Percentiles rank a stretch among this genome's conserved stretches.
Evolutionary conservation across 164 flowering plant genomes (phyloP).

Genomic region (Vitis riparia): DNA sequence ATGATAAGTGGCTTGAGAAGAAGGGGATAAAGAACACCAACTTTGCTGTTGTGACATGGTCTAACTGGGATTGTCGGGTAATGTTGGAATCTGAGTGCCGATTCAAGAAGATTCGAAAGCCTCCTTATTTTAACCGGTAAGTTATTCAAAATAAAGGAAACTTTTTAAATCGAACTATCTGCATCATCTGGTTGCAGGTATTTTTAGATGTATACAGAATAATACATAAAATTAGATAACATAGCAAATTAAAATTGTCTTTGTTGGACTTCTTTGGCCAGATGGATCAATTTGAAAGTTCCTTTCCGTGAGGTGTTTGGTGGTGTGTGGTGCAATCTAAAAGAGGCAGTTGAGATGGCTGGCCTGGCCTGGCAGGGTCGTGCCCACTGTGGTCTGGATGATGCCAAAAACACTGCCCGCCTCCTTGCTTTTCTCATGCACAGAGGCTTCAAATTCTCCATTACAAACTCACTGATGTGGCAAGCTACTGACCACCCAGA

Average conservation of each 20-base stretch:
- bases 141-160: not conserved
- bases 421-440: slow-evolving; percentile 72
- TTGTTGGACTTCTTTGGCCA: slow-evolving; percentile 18
- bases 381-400: slow-evolving; percentile 96
- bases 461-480: slow-evolving; percentile 75
- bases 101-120: slow-evolving; percentile 82
- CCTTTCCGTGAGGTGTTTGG: slow-evolving; percentile 90
- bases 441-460: slow-evolving; percentile 71
- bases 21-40: slow-evolving; percentile 81
- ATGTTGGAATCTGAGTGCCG: slow-evolving; percentile 98
- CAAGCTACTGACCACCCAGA: slow-evolving; percentile 41
- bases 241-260: not conserved
- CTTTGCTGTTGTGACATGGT: slow-evolving; percentile 97
- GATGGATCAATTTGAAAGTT: slow-evolving; percentile 95
- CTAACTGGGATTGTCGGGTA: slow-evolving; percentile 94
- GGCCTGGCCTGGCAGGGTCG: slow-evolving; percentile 99
- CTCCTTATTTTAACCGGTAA: slow-evolving; percentile 91
- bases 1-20: slow-evolving; percentile 93
- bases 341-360: slow-evolving; percentile 89
- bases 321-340: slow-evolving; percentile 74
- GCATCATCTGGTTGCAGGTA: not conserved
- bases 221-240: no score
- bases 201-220: no score
- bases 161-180: not conserved
- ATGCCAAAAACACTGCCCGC: slow-evolving; percentile 93